These are phyloP conservation scores for Solanum neorickii DNA, from an alignment of 257 asterid species.

Conservation along the genomic window DNA sequence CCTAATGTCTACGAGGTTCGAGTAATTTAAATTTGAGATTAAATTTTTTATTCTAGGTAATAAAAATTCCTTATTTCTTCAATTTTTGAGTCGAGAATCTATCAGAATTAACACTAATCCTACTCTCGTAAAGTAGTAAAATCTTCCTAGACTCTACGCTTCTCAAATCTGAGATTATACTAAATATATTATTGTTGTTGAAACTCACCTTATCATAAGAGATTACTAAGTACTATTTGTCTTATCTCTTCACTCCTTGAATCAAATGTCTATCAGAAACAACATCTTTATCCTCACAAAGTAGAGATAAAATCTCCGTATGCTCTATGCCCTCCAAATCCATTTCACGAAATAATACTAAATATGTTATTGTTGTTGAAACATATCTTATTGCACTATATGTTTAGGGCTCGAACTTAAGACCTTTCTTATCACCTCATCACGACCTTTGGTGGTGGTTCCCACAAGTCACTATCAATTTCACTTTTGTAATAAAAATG, in stretches of 20 bases:
- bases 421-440: not conserved
- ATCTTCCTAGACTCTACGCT: not conserved
- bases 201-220: not conserved
- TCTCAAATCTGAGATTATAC: accelerated
- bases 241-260: not conserved
- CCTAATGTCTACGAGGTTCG: accelerated
- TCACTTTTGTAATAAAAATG: not conserved
- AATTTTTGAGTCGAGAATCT: accelerated
- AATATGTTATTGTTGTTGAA: accelerated
- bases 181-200: not conserved
- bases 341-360: not conserved
- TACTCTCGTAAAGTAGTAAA: not conserved
- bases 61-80: not conserved
- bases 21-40: not conserved
- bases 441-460: not conserved
- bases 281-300: not conserved
- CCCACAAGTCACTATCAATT: not conserved
- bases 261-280: accelerated
- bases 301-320: not conserved
- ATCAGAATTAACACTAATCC: not conserved
- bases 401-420: accelerated
- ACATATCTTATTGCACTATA: not conserved
- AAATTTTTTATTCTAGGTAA: not conserved
- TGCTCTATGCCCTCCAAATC: accelerated
- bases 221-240: not conserved